Evolutionary conservation across 805 yeast genomes (phyloP).

Genomic region (Monosporozyma solicola): DNA sequence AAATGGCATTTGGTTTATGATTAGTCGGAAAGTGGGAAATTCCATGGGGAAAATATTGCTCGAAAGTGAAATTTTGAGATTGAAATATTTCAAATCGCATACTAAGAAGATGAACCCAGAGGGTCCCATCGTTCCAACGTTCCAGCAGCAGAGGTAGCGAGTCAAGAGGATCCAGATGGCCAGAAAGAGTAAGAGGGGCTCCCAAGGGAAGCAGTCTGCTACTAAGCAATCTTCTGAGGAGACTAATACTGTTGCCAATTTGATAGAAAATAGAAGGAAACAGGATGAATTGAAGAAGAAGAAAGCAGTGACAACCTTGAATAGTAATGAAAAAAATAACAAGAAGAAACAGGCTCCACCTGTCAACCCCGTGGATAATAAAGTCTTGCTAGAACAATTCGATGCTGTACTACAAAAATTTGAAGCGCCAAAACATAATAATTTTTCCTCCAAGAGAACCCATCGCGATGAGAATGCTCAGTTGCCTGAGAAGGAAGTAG

Average conservation of each 20-base stretch:
- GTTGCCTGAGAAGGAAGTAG: background rate
- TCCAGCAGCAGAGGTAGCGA: no score
- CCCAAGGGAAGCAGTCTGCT: background rate
- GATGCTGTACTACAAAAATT: constrained; percentile 6
- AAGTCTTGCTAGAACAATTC: constrained; percentile 13
- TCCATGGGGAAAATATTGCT: background rate
- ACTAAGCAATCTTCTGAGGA: background rate
- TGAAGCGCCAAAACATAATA: constrained; percentile 4
- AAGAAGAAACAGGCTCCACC: background rate
- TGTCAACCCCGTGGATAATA: background rate
- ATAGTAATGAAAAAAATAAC: constrained; percentile 6
- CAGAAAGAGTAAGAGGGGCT: background rate
- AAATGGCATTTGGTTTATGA: background rate
- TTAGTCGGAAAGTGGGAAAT: background rate
- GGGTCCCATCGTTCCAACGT: no score
- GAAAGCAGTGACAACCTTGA: constrained; percentile 15
- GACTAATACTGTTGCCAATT: background rate
- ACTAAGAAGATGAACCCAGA: no score
- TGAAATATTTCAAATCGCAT: background rate
- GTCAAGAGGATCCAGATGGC: background rate
- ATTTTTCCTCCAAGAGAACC: background rate
- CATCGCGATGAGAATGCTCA: background rate
- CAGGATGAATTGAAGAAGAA: constrained; percentile 1
- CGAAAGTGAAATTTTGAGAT: background rate
- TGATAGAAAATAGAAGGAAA: constrained; percentile 5